phyloP scores from a whole-genome alignment of 2,329 filamentous ascomycete genomes.

The Endothia cerciana region DNA sequence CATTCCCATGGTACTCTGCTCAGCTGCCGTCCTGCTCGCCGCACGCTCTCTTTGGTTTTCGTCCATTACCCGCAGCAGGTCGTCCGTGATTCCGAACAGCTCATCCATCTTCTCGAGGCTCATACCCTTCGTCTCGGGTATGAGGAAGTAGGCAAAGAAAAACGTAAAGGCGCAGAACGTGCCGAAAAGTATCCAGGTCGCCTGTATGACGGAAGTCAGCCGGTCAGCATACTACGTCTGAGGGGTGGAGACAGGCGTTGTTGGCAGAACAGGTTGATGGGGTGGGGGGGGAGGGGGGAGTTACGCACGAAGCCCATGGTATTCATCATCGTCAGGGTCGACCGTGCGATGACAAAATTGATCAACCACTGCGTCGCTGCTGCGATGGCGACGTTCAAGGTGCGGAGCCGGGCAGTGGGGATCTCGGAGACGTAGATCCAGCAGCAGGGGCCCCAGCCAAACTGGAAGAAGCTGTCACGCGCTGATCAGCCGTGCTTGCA shows the following conservation, averaged over 20 bases:
- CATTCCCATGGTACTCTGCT: not conserved
- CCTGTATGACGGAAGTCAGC: slow-evolving; percentile 38
- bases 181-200: slow-evolving; percentile 72
- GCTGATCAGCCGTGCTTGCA: not conserved
- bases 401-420: slow-evolving; percentile 60
- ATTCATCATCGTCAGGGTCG: slow-evolving; percentile 69
- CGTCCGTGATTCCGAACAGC: slow-evolving; percentile 61
- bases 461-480: slow-evolving; percentile 59
- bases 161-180: slow-evolving; percentile 68
- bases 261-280: too few species aligned
- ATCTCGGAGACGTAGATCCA: slow-evolving; percentile 69
- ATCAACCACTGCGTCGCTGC: slow-evolving; percentile 67
- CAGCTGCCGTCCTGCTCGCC: slow-evolving; percentile 14
- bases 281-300: too few species aligned
- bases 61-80: slow-evolving; percentile 40
- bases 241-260: not conserved
- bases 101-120: slow-evolving; percentile 69
- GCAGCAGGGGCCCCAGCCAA: slow-evolving; percentile 65
- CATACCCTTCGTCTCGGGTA: slow-evolving; percentile 72
- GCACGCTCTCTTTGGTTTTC: slow-evolving; percentile 28
- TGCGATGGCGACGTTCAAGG: slow-evolving; percentile 62
- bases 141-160: slow-evolving; percentile 67
- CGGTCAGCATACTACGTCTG: slow-evolving; percentile 2
- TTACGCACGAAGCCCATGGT: slow-evolving; percentile 51
- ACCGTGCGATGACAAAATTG: slow-evolving; percentile 66